Evolutionary conservation across 1,139 yeast genomes (phyloP).

Genomic region (Dujonia santamariae): DNA sequence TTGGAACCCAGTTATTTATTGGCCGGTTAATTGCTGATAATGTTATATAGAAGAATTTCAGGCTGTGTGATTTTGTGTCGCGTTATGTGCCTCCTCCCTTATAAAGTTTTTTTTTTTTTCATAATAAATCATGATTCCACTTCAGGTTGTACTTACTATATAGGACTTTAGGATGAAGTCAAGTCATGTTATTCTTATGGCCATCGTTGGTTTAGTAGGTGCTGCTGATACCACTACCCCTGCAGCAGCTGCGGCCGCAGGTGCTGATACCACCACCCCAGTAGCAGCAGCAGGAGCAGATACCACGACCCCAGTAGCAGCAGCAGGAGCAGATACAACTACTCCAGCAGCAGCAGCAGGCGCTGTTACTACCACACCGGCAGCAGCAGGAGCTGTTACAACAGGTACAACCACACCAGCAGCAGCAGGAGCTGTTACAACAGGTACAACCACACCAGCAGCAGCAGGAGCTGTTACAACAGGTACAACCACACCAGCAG

Average conservation of each 20-base stretch:
- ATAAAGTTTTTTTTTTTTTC: no score
- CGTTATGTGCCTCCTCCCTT: no score
- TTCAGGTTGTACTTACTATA: no score
- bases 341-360: constrained; percentile 12
- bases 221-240: constrained; percentile 9
- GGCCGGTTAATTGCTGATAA: no score
- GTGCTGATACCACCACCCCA: no score
- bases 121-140: no score
- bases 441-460: constrained; percentile 12
- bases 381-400: constrained; percentile 12
- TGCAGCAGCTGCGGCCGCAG: constrained; percentile 10
- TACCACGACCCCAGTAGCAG: constrained; percentile 11
- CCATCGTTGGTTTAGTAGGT: constrained; percentile 7
- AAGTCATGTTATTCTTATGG: no score
- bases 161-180: no score
- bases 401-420: constrained; percentile 12
- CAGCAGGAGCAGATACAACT: constrained; percentile 11
- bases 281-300: constrained; percentile 11
- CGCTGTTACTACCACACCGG: constrained; percentile 11
- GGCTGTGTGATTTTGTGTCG: no score
- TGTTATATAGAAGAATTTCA: no score
- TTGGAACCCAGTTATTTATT: no score
- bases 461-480: constrained; percentile 12
- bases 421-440: constrained; percentile 11
- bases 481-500: constrained; percentile 12